These are phyloP conservation scores for Mycena galopus DNA, from an alignment of 768 basidiomycete genomes.

Conservation along the genomic window DNA sequence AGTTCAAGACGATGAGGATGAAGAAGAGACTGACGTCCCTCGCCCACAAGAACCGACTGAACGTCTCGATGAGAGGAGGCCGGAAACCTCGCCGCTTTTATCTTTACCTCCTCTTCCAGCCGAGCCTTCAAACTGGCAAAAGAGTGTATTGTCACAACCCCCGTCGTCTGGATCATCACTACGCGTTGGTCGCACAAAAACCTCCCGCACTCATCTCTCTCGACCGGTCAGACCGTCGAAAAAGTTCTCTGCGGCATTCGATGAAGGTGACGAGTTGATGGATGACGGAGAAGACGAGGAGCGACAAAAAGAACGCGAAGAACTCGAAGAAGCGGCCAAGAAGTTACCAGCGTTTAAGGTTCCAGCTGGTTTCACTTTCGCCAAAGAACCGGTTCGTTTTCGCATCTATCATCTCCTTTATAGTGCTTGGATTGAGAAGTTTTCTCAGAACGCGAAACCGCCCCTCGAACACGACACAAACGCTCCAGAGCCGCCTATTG, in stretches of 20 bases:
- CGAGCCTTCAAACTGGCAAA: constrained; percentile 40
- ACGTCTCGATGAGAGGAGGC: constrained; percentile 8
- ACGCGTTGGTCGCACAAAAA: constrained; percentile 74
- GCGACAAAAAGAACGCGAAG: constrained; percentile 57
- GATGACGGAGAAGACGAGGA: constrained; percentile 57
- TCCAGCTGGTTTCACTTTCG: constrained; percentile 76
- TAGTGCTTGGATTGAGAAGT: constrained; percentile 10
- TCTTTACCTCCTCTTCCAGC: constrained; percentile 38
- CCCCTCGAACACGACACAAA: constrained; percentile 54
- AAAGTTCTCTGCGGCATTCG: constrained; percentile 78
- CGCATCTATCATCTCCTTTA: neutral
- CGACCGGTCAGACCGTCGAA: constrained; percentile 64
- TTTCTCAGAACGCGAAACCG: constrained; percentile 43
- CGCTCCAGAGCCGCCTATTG: constrained; percentile 77
- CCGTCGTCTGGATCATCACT: constrained; percentile 63
- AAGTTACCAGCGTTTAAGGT: constrained; percentile 70
- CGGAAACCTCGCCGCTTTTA: constrained; percentile 27
- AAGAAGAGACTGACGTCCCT: constrained; percentile 27
- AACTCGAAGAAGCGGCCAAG: constrained; percentile 68
- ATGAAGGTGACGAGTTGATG: constrained; percentile 63
- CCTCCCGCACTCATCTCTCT: constrained; percentile 69
- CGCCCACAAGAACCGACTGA: neutral
- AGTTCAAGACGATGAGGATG: constrained; percentile 41
- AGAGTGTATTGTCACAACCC: constrained; percentile 51
- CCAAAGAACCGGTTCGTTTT: constrained; percentile 65